Evolutionary conservation across 2,329 filamentous ascomycete species (phyloP), one percentile per base, ranked within the genome.

Genomic region (Metarhizium humberi): DNA sequence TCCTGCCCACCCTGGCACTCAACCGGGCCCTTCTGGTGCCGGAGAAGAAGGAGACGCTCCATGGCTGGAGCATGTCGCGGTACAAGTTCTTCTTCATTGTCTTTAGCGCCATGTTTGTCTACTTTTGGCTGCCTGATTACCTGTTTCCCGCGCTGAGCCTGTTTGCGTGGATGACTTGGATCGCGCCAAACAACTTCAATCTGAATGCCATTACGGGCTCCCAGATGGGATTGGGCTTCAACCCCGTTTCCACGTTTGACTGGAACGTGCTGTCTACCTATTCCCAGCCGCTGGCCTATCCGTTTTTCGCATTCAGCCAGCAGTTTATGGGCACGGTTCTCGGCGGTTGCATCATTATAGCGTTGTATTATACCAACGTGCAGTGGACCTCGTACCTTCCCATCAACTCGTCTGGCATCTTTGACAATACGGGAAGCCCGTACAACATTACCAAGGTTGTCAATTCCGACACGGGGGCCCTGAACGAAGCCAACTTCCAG

Each of bases 131-230:
- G 11, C 76, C 75, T 0, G 69, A 70, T n/a, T 75, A 70, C 49
- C 63, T 78, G 3, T 78, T 77, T 60, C 69, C 64, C 0, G 73
- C 71, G 1, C 63, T 78, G 2, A 67, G 67, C 16, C 67, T 70
- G 1, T 78, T 78, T 63, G 73, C 74, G 62, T 78, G 75, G 74
- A 77, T 77, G 67, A 74, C 73, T 0, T 78, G 75, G 76, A 76
- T 78, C n/a, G 64, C 73, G 0, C 76, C 76, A 0, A 59, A 71
- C 36, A 77, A 76, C 52, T 58, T 74, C 47, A 72, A 69, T 6
- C 63, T 77, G 6, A 61, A 60, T 13, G 69, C 73, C 6, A 62
- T 78, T 11, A 78, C 75, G 0, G 74, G 75, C 25, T 0, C 73
- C 0, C 64, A 63, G 1, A 66, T 68, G 0, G 72, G 72, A 0